These are phyloP conservation scores for Debaryomyces subglobosus DNA, from an alignment of 1,139 yeast species.

Conservation along the genomic window DNA sequence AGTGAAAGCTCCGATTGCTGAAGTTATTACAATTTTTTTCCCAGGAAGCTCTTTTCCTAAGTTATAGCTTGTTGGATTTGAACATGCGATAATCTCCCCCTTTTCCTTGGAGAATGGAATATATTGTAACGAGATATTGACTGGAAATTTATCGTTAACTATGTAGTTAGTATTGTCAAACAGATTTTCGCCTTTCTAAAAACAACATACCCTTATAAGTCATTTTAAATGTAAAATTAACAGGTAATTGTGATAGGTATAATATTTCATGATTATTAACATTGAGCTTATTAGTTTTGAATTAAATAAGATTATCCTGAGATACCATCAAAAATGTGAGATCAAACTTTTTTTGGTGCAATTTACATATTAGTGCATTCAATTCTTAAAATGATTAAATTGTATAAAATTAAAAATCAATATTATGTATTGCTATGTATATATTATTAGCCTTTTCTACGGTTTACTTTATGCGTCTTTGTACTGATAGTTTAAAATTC, in stretches of 20 bases:
- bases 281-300: background rate
- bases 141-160: slow-evolving; percentile 15
- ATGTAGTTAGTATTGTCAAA: background rate
- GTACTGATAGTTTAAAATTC: background rate
- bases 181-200: background rate
- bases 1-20: slow-evolving; percentile 20
- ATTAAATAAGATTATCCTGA: background rate
- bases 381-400: background rate
- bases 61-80: background rate
- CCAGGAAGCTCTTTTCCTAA: slow-evolving; percentile 11
- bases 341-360: background rate
- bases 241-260: background rate
- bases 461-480: background rate
- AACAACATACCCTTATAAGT: background rate
- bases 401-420: background rate
- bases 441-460: background rate
- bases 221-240: background rate
- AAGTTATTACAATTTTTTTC: slow-evolving; percentile 19
- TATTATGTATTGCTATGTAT: background rate
- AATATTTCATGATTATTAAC: background rate
- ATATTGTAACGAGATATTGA: slow-evolving; percentile 18
- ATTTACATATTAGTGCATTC: background rate
- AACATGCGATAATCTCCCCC: background rate
- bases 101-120: slow-evolving; percentile 11
- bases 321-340: background rate